These are phyloP conservation scores for Favolaschia claudopus DNA, from an alignment of 768 basidiomycete species.

Conservation along the genomic window DNA sequence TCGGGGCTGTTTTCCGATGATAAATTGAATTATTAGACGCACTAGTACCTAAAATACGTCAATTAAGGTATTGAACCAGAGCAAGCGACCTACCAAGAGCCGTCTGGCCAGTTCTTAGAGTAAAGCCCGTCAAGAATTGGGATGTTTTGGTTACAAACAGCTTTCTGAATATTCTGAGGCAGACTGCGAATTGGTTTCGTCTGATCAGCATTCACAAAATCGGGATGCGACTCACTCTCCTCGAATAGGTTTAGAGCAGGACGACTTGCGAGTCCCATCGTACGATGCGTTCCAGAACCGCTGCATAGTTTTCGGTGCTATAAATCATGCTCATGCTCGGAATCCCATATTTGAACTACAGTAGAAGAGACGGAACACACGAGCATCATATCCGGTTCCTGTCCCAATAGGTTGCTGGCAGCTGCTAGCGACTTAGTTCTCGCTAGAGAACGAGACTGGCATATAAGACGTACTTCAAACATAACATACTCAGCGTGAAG, in stretches of 20 bases:
- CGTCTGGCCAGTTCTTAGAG: conserved; percentile 22
- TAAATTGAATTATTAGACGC: neutral
- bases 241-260: neutral
- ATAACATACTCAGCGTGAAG: conserved; percentile 35
- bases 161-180: conserved; percentile 24
- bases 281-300: neutral
- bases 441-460: too few relatives aligned
- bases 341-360: neutral
- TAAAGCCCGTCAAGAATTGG: conserved; percentile 30
- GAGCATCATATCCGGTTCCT: neutral
- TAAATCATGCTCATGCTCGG: neutral
- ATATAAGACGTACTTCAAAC: conserved; percentile 32
- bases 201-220: neutral
- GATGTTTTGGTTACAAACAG: conserved; percentile 31
- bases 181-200: neutral
- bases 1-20: neutral
- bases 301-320: neutral
- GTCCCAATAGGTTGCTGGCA: neutral
- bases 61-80: neutral
- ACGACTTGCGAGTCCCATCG: neutral
- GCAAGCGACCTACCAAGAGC: conserved; percentile 23
- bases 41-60: neutral
- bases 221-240: neutral
- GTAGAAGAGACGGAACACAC: neutral
- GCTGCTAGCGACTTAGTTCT: too few relatives aligned